Conservation (phyloP, 805 yeast genomes). For the Ogataea methanolica region DNA sequence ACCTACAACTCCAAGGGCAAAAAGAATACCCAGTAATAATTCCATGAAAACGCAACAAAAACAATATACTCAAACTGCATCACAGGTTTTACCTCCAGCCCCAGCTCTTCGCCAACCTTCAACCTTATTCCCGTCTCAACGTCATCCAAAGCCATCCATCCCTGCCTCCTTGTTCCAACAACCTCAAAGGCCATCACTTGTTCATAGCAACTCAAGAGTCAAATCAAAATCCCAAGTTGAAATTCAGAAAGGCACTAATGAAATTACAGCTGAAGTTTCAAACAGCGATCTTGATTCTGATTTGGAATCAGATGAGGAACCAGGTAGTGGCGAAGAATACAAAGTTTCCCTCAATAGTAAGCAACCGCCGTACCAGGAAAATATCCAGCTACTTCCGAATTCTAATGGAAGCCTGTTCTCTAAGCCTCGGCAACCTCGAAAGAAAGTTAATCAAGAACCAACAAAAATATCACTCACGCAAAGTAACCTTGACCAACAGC, state of each 20-base stretch:
- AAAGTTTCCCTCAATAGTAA: background rate
- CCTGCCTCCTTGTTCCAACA: background rate
- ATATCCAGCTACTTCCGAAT: too few relatives aligned
- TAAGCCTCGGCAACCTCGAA: background rate
- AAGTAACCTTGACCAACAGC: constrained; percentile 13
- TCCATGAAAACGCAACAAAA: background rate
- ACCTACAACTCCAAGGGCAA: constrained; percentile 3
- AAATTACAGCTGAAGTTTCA: constrained; percentile 26
- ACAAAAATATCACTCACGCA: constrained; percentile 12
- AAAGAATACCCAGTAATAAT: constrained; percentile 4
- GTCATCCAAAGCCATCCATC: too few relatives aligned
- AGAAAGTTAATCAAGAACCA: background rate
- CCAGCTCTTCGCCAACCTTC: background rate
- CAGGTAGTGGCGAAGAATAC: background rate
- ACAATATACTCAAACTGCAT: background rate
- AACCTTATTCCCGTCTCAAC: too few relatives aligned
- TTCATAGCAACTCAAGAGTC: constrained; percentile 1
- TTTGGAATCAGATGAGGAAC: constrained; percentile 8
- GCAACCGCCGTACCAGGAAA: too few relatives aligned
- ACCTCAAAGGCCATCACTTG: constrained; percentile 1
- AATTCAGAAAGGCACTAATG: constrained; percentile 18
- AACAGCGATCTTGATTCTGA: constrained; percentile 18
- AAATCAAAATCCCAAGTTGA: constrained; percentile 14
- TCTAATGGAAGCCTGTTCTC: too few relatives aligned
- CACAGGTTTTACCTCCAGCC: background rate